These are phyloP conservation scores for Aspergillus pseudoterreus DNA, from an alignment of 2,329 filamentous ascomycete genomes.

Conservation along the genomic window DNA sequence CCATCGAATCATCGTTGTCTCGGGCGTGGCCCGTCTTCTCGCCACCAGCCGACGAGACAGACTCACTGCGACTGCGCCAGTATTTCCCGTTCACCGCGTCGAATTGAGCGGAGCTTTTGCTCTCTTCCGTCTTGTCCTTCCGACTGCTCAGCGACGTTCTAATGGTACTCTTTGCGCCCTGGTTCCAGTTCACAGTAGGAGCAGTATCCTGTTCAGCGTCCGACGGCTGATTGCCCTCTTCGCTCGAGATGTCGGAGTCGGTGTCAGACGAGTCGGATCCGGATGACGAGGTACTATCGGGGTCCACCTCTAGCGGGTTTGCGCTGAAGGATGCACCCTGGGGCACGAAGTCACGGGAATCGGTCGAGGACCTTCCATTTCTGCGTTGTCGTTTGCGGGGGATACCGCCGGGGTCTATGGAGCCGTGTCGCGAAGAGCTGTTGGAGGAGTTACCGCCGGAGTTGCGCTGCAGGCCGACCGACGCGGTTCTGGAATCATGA, in stretches of 20 bases:
- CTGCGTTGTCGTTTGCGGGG: constrained; percentile 26
- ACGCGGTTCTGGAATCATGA: constrained; percentile 46
- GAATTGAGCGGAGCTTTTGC: constrained; percentile 21
- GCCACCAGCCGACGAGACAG: constrained; percentile 19
- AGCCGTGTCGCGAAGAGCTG: constrained; percentile 22
- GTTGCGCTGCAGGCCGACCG: constrained; percentile 38
- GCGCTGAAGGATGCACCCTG: constrained; percentile 34
- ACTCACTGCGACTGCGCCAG: constrained; percentile 37
- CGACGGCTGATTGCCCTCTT: constrained; percentile 12
- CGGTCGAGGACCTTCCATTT: constrained; percentile 20
- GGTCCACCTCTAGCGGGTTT: constrained; percentile 30
- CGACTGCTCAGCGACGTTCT: constrained; percentile 40
- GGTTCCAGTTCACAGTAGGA: constrained; percentile 43
- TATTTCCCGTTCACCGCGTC: constrained; percentile 35
- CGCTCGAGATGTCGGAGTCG: constrained; percentile 14
- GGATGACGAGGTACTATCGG: constrained; percentile 29
- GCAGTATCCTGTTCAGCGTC: constrained; percentile 17
- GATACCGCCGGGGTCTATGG: constrained; percentile 19
- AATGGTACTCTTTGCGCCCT: constrained; percentile 38
- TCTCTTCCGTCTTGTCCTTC: constrained; percentile 14
- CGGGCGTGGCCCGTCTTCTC: constrained; percentile 9
- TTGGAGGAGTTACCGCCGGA: constrained; percentile 19
- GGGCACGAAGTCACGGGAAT: constrained; percentile 36
- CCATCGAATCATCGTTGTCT: constrained; percentile 13
- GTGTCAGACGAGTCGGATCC: constrained; percentile 21